phyloP scores from a whole-genome alignment of 306 rosid species.

The Trifolium pratense region DNA sequence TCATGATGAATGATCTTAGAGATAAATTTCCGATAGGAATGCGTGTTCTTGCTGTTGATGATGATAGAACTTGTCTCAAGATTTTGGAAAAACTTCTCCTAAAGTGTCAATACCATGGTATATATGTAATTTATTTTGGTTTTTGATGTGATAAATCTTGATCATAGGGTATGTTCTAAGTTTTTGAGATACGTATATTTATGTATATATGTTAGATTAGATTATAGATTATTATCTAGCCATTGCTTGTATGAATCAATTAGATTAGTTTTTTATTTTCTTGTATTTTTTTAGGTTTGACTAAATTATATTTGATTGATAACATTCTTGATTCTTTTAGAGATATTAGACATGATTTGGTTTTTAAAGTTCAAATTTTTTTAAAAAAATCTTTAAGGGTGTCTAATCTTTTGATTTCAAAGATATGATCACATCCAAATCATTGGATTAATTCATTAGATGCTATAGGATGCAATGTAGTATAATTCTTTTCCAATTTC shows the following conservation, averaged over 20 bases:
- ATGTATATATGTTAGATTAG: slow-evolving; percentile 1
- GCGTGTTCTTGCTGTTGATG: slow-evolving; percentile 97
- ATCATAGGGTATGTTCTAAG: neutral
- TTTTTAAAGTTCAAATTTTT: slow-evolving; percentile 9
- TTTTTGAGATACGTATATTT: slow-evolving; percentile 5
- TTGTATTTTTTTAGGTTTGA: neutral
- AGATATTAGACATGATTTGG: neutral
- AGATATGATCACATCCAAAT: neutral
- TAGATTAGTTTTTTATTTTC: slow-evolving; percentile 5
- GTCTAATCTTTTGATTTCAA: slow-evolving; percentile 11
- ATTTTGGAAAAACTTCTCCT: slow-evolving; percentile 77
- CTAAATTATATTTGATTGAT: neutral
- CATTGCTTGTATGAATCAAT: neutral
- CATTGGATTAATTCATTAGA: neutral
- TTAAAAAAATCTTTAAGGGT: neutral
- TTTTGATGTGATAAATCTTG: slow-evolving; percentile 23
- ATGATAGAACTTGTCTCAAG: slow-evolving; percentile 78
- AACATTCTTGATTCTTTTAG: neutral
- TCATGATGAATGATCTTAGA: slow-evolving; percentile 50
- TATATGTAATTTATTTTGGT: neutral
- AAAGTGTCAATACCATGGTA: slow-evolving; percentile 87
- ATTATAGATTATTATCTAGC: neutral
- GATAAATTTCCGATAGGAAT: slow-evolving; percentile 85
- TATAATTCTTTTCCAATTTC: neutral
- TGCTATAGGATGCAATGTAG: neutral